Conservation (phyloP, 495 filamentous ascomycete species). For the Parathielavia appendiculata region DNA sequence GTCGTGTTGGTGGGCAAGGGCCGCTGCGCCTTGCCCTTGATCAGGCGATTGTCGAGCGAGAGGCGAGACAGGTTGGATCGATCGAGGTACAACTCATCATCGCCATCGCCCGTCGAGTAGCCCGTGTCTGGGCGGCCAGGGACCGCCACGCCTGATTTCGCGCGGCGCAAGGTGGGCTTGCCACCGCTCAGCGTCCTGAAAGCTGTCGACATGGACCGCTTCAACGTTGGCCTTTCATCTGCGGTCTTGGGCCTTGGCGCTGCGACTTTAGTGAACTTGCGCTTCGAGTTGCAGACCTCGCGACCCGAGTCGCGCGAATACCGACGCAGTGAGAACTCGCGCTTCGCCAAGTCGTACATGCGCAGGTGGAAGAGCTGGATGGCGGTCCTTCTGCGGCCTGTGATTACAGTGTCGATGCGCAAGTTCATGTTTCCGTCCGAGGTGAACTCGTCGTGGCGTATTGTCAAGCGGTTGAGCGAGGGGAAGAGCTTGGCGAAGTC, state of each 20-base stretch:
- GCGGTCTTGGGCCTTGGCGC: slow-evolving; percentile 21
- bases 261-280: slow-evolving; percentile 58
- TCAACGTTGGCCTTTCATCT: slow-evolving; percentile 42
- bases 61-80: slow-evolving; percentile 36
- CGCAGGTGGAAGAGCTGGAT: slow-evolving; percentile 90
- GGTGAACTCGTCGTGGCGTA: slow-evolving; percentile 88
- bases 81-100: slow-evolving; percentile 43
- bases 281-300: slow-evolving; percentile 81
- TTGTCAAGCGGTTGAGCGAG: slow-evolving; percentile 69
- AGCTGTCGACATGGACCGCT: slow-evolving; percentile 70
- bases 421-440: slow-evolving; percentile 97
- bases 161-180: slow-evolving; percentile 51
- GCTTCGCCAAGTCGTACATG: slow-evolving; percentile 84
- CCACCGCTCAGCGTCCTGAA: slow-evolving; percentile 58
- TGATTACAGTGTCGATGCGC: slow-evolving; percentile 74
- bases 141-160: slow-evolving; percentile 35
- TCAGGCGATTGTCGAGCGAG: slow-evolving; percentile 28
- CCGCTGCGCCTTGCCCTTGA: slow-evolving; percentile 32
- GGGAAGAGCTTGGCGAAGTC: slow-evolving; percentile 88
- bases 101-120: slow-evolving; percentile 38
- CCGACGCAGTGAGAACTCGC: slow-evolving; percentile 85
- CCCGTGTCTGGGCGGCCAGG: slow-evolving; percentile 44
- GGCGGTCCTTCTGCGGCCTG: slow-evolving; percentile 53
- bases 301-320: slow-evolving; percentile 92
- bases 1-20: slow-evolving; percentile 63